Conservation (phyloP, 768 basidiomycete species). For the Auricularia sp. region DNA sequence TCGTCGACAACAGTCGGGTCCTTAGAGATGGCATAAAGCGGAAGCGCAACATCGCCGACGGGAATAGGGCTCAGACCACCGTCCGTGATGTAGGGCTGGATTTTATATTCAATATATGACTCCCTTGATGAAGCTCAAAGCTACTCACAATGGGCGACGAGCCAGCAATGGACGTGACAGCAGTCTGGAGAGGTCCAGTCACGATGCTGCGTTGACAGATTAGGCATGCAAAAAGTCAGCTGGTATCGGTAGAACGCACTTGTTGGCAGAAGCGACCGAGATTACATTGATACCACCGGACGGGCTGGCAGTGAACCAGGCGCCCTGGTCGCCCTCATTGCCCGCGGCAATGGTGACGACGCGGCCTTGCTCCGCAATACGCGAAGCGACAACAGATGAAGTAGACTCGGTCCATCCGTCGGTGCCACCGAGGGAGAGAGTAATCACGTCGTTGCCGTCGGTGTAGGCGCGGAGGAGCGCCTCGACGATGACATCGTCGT, state of each 20-base stretch:
- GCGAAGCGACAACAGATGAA: slow-evolving; percentile 4
- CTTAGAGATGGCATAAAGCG: slow-evolving; percentile 24
- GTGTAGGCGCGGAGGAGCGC: slow-evolving; percentile 8
- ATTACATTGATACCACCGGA: slow-evolving; percentile 3
- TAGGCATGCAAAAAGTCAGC: background rate
- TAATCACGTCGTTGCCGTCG: slow-evolving; percentile 27
- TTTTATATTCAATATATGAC: background rate
- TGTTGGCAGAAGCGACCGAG: slow-evolving; percentile 6
- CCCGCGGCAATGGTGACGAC: slow-evolving; percentile 4
- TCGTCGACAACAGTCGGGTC: slow-evolving; percentile 16
- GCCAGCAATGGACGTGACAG: background rate
- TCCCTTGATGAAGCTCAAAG: too few relatives aligned
- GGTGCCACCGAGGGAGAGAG: slow-evolving; percentile 24
- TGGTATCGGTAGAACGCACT: background rate
- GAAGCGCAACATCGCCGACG: slow-evolving; percentile 8
- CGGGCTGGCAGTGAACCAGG: slow-evolving; percentile 4
- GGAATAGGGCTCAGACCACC: slow-evolving; percentile 20
- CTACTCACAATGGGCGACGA: background rate
- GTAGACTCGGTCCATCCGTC: slow-evolving; percentile 10
- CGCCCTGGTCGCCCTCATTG: slow-evolving; percentile 3
- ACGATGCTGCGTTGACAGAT: background rate
- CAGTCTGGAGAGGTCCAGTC: background rate
- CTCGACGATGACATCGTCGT: slow-evolving; percentile 13
- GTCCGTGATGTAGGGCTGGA: background rate
- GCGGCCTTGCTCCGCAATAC: slow-evolving; percentile 5